Percentiles rank a stretch among this genome's conserved stretches.
phyloP scores from a whole-genome alignment of 371 early-diverging fungal species.

The Apophysomyces ossiformis region DNA sequence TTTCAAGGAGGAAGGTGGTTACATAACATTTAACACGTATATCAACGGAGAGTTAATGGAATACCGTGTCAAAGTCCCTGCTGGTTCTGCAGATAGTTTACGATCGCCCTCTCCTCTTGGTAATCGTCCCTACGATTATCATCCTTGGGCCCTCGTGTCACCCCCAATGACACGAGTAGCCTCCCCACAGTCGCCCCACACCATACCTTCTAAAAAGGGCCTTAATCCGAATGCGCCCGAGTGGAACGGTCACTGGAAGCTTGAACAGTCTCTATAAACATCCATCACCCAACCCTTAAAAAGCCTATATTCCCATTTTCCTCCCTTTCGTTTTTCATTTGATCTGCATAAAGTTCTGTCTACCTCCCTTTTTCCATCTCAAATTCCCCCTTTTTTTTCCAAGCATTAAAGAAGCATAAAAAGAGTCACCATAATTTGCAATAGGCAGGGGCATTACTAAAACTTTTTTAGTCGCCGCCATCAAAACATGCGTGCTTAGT shows the following conservation, averaged over 20 bases:
- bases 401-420: neutral
- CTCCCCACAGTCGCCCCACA: slow-evolving; percentile 22
- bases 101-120: slow-evolving; percentile 20
- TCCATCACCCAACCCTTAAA: neutral
- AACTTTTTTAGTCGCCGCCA: too few species aligned
- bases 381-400: neutral
- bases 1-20: slow-evolving; percentile 40
- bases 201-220: slow-evolving; percentile 28
- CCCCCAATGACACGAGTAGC: slow-evolving; percentile 25
- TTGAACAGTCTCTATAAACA: neutral
- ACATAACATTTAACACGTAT: slow-evolving; percentile 37
- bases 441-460: too few species aligned
- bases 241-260: slow-evolving; percentile 28
- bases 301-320: neutral
- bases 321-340: neutral
- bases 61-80: slow-evolving; percentile 43
- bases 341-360: neutral
- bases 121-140: slow-evolving; percentile 13
- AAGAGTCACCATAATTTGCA: neutral
- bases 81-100: slow-evolving; percentile 17
- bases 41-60: slow-evolving; percentile 39
- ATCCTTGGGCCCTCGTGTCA: slow-evolving; percentile 23
- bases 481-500: too few species aligned
- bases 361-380: neutral
- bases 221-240: slow-evolving; percentile 47